Conservation (phyloP, 371 early-diverging fungal species). For the Saksenaea oblongispora region DNA sequence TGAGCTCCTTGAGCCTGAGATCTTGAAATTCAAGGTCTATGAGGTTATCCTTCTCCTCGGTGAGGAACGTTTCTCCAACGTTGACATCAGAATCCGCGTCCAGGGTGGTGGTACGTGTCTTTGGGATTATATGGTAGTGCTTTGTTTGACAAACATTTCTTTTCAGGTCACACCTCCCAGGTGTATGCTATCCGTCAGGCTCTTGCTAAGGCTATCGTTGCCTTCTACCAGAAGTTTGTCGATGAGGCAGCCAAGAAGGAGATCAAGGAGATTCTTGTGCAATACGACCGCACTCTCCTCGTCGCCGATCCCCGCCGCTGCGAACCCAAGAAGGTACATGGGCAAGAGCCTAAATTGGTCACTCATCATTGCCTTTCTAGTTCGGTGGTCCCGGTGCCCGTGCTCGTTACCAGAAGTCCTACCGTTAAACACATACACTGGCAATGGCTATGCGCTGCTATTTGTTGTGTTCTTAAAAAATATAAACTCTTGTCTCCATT, state of each 20-base stretch:
- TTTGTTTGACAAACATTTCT: background rate
- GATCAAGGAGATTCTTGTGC: conserved; percentile 94
- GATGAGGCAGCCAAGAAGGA: conserved; percentile 99
- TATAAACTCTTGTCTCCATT: background rate
- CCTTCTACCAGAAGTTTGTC: conserved; percentile 98
- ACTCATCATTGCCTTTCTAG: conserved; percentile 19
- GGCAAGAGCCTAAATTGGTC: background rate
- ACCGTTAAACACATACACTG: conserved; percentile 72
- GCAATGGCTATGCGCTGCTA: background rate
- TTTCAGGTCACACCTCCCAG: conserved; percentile 82
- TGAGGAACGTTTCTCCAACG: conserved; percentile 93
- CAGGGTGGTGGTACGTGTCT: conserved; percentile 88
- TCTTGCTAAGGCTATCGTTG: conserved; percentile 98
- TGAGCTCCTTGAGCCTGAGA: conserved; percentile 95
- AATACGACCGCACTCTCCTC: conserved; percentile 98
- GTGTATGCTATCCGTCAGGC: conserved; percentile 99
- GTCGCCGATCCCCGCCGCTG: conserved; percentile 99
- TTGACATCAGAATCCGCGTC: conserved; percentile 98
- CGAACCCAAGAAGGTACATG: conserved; percentile 97
- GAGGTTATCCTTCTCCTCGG: conserved; percentile 98
- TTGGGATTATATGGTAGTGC: background rate
- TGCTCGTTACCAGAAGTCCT: conserved; percentile 98
- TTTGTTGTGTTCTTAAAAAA: background rate
- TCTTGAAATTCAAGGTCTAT: conserved; percentile 97
- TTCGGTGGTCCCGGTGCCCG: conserved; percentile 99